Conservation (phyloP, 441 rosid genomes). For the Heliophila coronopifolia region DNA sequence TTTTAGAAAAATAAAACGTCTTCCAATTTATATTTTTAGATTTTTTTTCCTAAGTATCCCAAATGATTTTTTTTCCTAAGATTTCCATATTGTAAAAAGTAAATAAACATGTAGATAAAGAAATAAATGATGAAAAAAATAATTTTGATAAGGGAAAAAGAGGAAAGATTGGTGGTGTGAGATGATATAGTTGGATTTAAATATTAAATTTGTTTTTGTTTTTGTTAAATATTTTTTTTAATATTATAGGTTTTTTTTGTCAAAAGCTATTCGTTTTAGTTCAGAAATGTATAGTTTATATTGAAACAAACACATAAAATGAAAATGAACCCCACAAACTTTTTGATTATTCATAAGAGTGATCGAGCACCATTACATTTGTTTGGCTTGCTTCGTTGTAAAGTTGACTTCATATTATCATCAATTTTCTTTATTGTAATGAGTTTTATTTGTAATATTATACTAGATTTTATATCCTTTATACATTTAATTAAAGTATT, state of each 20-base stretch:
- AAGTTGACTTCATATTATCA: slow-evolving; percentile 26
- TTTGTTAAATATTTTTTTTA: too few relatives aligned
- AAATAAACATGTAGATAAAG: slow-evolving; percentile 11
- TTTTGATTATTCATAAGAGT: slow-evolving; percentile 23
- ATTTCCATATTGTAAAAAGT: not conserved
- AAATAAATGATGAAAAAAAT: not conserved
- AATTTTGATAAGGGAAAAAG: not conserved
- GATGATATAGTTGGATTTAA: slow-evolving; percentile 59
- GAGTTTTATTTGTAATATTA: too few relatives aligned
- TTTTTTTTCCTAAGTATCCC: too few relatives aligned
- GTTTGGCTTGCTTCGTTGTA: slow-evolving; percentile 27
- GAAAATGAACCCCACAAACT: slow-evolving; percentile 24
- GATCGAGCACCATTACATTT: slow-evolving; percentile 31
- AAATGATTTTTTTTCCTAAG: not conserved
- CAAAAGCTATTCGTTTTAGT: too few relatives aligned
- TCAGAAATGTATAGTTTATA: slow-evolving; percentile 33
- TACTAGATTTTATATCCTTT: too few relatives aligned
- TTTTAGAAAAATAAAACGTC: too few relatives aligned
- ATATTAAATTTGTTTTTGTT: too few relatives aligned
- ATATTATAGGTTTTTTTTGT: too few relatives aligned
- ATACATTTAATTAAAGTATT: too few relatives aligned
- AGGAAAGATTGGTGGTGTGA: slow-evolving; percentile 40
- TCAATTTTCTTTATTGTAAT: not conserved
- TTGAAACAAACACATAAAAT: slow-evolving; percentile 29
- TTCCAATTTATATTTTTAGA: too few relatives aligned